These are phyloP conservation scores for Teunomyces pallodes DNA, from an alignment of 805 yeast species.

Conservation along the genomic window DNA sequence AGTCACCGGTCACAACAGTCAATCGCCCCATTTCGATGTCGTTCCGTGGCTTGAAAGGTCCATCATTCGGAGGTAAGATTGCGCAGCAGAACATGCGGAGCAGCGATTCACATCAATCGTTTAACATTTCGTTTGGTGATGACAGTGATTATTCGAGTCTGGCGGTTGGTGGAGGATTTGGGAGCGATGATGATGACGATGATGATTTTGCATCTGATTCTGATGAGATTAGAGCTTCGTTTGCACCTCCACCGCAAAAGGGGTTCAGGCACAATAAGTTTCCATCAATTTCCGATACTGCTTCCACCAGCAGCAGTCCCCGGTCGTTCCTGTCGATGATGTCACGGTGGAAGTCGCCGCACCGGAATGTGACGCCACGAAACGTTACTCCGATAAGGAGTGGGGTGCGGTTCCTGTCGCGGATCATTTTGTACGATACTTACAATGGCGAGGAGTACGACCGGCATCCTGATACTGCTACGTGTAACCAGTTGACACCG, in stretches of 20 bases:
- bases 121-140: conserved; percentile 37
- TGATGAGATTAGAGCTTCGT: conserved; percentile 9
- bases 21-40: conserved; percentile 50
- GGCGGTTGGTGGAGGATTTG: conserved; percentile 41
- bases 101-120: conserved; percentile 41
- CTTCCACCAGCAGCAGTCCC: conserved; percentile 26
- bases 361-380: conserved; percentile 5
- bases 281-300: conserved; percentile 26
- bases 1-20: neutral
- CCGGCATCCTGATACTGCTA: conserved; percentile 87
- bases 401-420: conserved; percentile 68
- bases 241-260: conserved; percentile 12
- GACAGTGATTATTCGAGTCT: conserved; percentile 22
- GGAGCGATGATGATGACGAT: conserved; percentile 9
- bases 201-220: conserved; percentile 23
- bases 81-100: conserved; percentile 27
- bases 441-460: conserved; percentile 83
- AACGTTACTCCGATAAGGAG: conserved; percentile 5
- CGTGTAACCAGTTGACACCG: conserved; percentile 90
- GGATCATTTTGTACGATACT: conserved; percentile 82
- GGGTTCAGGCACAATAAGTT: conserved; percentile 30
- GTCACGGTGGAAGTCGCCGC: conserved; percentile 24
- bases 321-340: conserved; percentile 31
- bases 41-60: conserved; percentile 61
- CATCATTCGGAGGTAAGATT: conserved; percentile 46